phyloP scores from a whole-genome alignment of 768 basidiomycete genomes.

The Amanita rubescens region DNA sequence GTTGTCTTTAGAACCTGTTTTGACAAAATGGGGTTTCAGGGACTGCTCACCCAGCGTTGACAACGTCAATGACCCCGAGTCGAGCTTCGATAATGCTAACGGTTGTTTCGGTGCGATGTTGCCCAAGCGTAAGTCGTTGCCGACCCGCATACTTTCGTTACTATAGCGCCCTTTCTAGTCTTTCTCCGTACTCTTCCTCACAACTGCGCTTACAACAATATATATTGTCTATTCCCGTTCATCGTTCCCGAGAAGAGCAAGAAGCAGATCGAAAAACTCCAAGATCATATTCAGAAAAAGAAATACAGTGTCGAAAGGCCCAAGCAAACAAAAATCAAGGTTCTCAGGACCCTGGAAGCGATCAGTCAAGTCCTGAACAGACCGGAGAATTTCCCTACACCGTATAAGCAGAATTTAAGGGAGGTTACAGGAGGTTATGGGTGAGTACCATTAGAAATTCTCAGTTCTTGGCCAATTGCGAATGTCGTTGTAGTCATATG shows the following conservation, averaged over 20 bases:
- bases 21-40: constrained; percentile 17
- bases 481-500: constrained; percentile 9
- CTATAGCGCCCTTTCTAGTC: constrained; percentile 8
- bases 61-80: no score
- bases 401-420: constrained; percentile 11
- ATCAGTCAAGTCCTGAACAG: constrained; percentile 16
- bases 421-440: constrained; percentile 16
- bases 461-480: no score
- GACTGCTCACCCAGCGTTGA: constrained; percentile 9
- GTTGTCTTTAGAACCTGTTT: background rate
- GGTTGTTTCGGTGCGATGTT: constrained; percentile 16
- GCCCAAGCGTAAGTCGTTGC: constrained; percentile 14
- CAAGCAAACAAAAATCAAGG: constrained; percentile 1
- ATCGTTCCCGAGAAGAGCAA: constrained; percentile 3
- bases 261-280: background rate
- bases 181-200: constrained; percentile 18
- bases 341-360: constrained; percentile 9
- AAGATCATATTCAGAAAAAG: background rate
- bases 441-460: constrained; percentile 3
- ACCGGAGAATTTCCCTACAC: constrained; percentile 10
- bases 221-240: constrained; percentile 19
- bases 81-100: constrained; percentile 5
- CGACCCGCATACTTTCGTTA: no score
- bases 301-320: constrained; percentile 9
- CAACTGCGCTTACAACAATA: constrained; percentile 16